Evolutionary conservation across 371 early-diverging fungal genomes (phyloP).

Genomic region (Circinella minor): DNA sequence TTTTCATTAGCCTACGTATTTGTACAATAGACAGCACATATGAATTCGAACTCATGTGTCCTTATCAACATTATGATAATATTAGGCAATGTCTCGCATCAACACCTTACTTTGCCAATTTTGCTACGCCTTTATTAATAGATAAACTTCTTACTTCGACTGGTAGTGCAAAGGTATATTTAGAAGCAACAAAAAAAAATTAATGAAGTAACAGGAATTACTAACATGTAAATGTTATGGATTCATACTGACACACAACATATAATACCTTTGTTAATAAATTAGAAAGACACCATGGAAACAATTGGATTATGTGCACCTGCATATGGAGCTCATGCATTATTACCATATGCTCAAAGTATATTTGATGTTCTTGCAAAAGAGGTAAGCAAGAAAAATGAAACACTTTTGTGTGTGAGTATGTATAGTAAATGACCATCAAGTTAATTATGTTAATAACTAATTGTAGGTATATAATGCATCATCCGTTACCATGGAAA

Average conservation of each 20-base stretch:
- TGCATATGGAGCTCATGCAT: constrained; percentile 69
- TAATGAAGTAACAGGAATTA: not conserved
- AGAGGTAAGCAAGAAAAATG: constrained; percentile 62
- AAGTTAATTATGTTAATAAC: not conserved
- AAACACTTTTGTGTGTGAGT: constrained; percentile 22
- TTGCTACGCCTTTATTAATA: constrained; percentile 83
- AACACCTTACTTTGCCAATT: constrained; percentile 75
- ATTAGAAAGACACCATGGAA: constrained; percentile 84
- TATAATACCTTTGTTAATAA: not conserved
- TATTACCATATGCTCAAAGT: constrained; percentile 66
- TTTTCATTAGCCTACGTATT: not conserved
- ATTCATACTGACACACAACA: not conserved
- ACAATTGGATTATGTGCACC: constrained; percentile 76
- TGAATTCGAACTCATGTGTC: no score
- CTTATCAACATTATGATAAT: no score
- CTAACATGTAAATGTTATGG: no score
- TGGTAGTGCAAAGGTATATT: constrained; percentile 80
- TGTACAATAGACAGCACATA: no score
- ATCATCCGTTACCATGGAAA: constrained; percentile 68
- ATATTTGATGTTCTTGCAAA: constrained; percentile 70
- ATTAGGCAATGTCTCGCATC: constrained; percentile 65
- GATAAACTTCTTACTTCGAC: constrained; percentile 89
- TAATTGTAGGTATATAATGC: constrained; percentile 57
- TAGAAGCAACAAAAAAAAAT: not conserved
- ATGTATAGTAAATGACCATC: no score